phyloP scores from a whole-genome alignment of 345 rosid genomes.

The Geranium brycei region DNA sequence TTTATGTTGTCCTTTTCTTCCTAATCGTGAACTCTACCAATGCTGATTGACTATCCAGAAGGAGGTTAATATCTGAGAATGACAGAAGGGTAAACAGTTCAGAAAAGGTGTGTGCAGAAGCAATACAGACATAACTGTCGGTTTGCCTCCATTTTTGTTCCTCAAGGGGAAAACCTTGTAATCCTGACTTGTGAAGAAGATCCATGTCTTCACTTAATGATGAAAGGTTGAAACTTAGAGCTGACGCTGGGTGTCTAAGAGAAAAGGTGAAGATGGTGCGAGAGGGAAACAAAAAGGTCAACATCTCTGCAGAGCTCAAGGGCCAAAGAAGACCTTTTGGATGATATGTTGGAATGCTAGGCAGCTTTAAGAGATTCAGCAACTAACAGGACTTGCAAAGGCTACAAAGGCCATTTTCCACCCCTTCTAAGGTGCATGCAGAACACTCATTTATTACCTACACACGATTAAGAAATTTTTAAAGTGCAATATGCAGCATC shows the following conservation, averaged over 20 bases:
- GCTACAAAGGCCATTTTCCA: constrained; percentile 29
- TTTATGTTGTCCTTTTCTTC: too few species aligned
- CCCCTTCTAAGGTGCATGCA: constrained; percentile 40
- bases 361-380: constrained; percentile 35
- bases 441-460: constrained; percentile 3
- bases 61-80: too few species aligned
- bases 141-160: constrained; percentile 11
- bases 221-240: constrained; percentile 34
- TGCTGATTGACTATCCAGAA: too few species aligned
- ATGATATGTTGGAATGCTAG: constrained; percentile 21
- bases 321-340: constrained; percentile 35
- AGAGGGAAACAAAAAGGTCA: constrained; percentile 31
- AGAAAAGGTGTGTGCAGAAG: constrained; percentile 12
- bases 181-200: constrained; percentile 15
- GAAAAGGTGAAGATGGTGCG: constrained; percentile 31
- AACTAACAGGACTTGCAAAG: constrained; percentile 17
- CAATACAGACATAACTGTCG: constrained; percentile 15
- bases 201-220: constrained; percentile 27
- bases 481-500: too few species aligned
- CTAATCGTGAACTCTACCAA: too few species aligned
- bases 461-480: not conserved
- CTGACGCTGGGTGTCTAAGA: constrained; percentile 39
- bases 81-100: too few species aligned
- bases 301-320: constrained; percentile 20
- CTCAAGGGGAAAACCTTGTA: constrained; percentile 8